These are phyloP conservation scores for Akanthomyces uredinophilus DNA, from an alignment of 2,329 filamentous ascomycete species.

Conservation along the genomic window DNA sequence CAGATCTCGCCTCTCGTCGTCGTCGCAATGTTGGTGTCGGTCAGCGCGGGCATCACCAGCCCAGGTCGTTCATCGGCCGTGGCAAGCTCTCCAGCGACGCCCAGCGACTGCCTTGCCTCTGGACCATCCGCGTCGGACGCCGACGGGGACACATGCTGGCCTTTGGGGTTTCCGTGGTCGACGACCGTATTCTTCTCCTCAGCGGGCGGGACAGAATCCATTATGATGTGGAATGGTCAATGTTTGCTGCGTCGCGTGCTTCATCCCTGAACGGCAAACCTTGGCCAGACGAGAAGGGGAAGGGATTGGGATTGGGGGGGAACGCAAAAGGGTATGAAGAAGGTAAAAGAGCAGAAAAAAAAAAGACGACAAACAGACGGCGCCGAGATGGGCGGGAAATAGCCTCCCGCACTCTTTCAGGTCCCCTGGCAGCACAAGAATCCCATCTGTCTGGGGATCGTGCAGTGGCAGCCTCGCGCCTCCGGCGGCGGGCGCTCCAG, in stretches of 20 bases:
- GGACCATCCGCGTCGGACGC: not conserved
- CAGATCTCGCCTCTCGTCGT: conserved; percentile 15
- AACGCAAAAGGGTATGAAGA: not conserved
- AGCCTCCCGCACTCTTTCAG: not conserved
- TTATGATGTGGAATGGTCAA: not conserved
- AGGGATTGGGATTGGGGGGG: too few relatives aligned
- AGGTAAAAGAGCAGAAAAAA: not conserved
- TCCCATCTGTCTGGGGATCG: not conserved
- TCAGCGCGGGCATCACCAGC: conserved; percentile 11
- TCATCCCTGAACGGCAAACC: conserved; percentile 1
- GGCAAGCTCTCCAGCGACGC: not conserved
- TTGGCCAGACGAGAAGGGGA: not conserved
- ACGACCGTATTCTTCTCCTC: not conserved
- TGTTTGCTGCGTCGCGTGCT: not conserved
- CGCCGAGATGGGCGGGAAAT: not conserved
- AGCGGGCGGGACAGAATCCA: not conserved
- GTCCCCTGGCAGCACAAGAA: not conserved
- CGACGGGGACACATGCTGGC: not conserved
- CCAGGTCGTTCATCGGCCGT: not conserved
- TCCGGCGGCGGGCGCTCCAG: not conserved
- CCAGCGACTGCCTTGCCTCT: not conserved
- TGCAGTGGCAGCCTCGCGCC: not conserved
- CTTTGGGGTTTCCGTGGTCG: not conserved
- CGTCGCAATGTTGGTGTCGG: conserved; percentile 8
- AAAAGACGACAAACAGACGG: not conserved